Evolutionary conservation across 371 early-diverging fungal species (phyloP), one percentile per base, ranked within the genome.

Genomic region (Capillidium heterosporum): DNA sequence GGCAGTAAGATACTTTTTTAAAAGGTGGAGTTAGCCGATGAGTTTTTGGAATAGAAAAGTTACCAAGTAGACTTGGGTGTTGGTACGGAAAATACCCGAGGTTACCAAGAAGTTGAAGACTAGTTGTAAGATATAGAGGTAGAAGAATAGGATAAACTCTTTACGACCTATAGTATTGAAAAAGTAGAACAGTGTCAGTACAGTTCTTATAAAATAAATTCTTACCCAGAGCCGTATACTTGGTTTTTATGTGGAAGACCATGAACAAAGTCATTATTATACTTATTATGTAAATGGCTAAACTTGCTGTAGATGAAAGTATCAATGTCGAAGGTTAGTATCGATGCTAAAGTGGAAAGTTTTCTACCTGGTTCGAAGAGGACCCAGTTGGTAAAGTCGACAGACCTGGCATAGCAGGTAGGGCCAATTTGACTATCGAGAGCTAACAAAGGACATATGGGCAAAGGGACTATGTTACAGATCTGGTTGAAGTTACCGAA

Each of bases 71-170:
- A 80, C 77, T 11, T 61, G 48, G 17, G 77, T 78, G 5, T 90
- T 74, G 2, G 86, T 81, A n/a, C 87, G 88, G 48, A 96, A 85
- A 62, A 95, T 85, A 49, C 89, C 89, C 27, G 89, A 82, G 44
- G 89, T 75, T 44, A 89, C 73, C 32, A 95, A 62, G 71, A 95
- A 77, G 60, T 95, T 95, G 55, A 93, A 70, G 49, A 91, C 69
- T 17, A 78, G 81, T 59, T 82, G 77, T 39, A 85, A 60, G 68
- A 87, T 82, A 70, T 94, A 96, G 61, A 92, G 69, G 66, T 95
- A 96, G 66, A 95, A 95, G 75, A 95, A 91, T 81, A 91, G 80
- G 57, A 91, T 85, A 63, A 95, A 92, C 71, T 95, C 97, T 75
- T 91, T 91, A 47, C 97, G 86, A 49, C 89, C 89, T 85, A 67